Evolutionary conservation across 768 basidiomycete species (phyloP), one percentile per base, ranked within the genome.

Genomic region (Leucosporidium yakuticum): DNA sequence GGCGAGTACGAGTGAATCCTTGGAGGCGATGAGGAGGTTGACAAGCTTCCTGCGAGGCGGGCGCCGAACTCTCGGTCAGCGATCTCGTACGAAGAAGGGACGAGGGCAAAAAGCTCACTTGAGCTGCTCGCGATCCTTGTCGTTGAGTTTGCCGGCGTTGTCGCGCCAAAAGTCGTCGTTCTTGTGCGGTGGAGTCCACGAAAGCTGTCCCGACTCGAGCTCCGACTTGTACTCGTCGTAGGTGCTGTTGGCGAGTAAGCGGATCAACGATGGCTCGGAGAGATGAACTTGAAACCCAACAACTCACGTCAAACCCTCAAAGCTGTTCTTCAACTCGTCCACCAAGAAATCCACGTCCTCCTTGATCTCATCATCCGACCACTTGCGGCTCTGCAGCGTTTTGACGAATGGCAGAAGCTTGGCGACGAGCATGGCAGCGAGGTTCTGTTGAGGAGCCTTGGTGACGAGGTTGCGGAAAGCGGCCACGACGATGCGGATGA

Each of bases 151-250:
- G 11, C 82, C 80, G 7, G 89, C 93, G 76, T 98, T 97, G 81
- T 94, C 92, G 76, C 89, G 90, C 96, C 96, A 99, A 81, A 99
- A 99, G 47, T 91, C 86, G 68, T 97, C 95, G 2, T 90, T 94
- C 76, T 93, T 90, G 76, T 99, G 96, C 15, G 91, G 89, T 19
- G 95, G 94, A 7, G 90, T 87, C 96, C 96, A 98, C 9, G 91
- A 89, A 31, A 98, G 80, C 77, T 92, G 91, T 2, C 94, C 93
- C 7, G 89, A 90, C 23, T 85, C 81, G 36, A 99, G 81, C 78
- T 98, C 95, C 0, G 91, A 93, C 17, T 84, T 85, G 76, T 97
- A 99, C 79, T 97, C 94, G 77, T 98, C 96, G 77, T 90, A 99
- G 1, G 92, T 99, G 67, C 93, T 97, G 70, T 27, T 7, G 8